Evolutionary conservation across 768 basidiomycete genomes (phyloP).

Genomic region (Brasilioporus rufonigricans): DNA sequence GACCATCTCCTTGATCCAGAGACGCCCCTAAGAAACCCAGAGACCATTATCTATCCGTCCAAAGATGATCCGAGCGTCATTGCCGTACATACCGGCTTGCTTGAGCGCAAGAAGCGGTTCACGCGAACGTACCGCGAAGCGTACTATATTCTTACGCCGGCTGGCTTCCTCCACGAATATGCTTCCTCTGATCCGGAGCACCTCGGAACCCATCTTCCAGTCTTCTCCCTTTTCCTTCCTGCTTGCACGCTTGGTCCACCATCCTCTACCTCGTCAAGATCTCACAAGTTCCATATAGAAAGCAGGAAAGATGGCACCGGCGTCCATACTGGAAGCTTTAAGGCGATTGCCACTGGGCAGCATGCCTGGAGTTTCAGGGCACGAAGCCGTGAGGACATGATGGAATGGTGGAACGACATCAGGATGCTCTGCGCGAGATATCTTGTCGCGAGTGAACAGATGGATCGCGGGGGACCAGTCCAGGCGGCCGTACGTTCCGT

Average conservation of each 20-base stretch:
- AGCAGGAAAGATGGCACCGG: constrained; percentile 78
- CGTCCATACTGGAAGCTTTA: constrained; percentile 56
- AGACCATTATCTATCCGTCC: constrained; percentile 77
- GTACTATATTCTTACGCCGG: constrained; percentile 91
- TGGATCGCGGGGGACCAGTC: constrained; percentile 90
- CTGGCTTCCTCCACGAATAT: constrained; percentile 96
- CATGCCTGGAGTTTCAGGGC: constrained; percentile 90
- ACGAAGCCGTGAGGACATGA: constrained; percentile 92
- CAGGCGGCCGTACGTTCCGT: constrained; percentile 87
- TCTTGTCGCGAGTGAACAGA: constrained; percentile 89
- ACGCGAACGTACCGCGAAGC: constrained; percentile 82
- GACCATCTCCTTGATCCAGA: constrained; percentile 97
- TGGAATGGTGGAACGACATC: constrained; percentile 99
- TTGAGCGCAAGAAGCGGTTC: constrained; percentile 96
- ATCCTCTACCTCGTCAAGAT: constrained; percentile 57
- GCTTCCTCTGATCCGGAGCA: constrained; percentile 67
- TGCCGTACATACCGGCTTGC: constrained; percentile 82
- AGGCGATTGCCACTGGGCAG: constrained; percentile 37
- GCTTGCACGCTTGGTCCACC: constrained; percentile 95
- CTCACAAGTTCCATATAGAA: constrained; percentile 98
- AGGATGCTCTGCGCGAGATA: constrained; percentile 92
- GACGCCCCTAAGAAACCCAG: constrained; percentile 83
- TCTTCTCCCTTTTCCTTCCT: constrained; percentile 89
- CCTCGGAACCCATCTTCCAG: constrained; percentile 51
- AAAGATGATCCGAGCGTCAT: constrained; percentile 87